These are phyloP conservation scores for Gaeumannomyces sp. DNA, from an alignment of 2,329 filamentous ascomycete genomes.

Conservation along the genomic window DNA sequence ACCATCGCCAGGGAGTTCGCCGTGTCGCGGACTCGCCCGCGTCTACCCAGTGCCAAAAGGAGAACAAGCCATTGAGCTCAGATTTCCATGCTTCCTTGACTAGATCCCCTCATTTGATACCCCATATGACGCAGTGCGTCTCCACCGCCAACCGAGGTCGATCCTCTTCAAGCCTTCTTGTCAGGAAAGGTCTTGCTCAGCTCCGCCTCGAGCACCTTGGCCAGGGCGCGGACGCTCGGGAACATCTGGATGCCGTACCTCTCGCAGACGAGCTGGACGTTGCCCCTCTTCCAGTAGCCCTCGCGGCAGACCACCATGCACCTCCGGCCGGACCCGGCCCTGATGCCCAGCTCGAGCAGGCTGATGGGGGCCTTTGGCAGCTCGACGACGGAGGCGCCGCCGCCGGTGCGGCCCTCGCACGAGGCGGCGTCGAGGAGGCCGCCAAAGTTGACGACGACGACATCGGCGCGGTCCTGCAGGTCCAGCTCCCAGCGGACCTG, in stretches of 20 bases:
- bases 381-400: neutral
- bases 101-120: too few species aligned
- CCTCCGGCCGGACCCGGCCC: slow-evolving; percentile 31
- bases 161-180: neutral
- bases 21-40: too few species aligned
- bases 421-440: neutral
- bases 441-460: slow-evolving; percentile 54
- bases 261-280: slow-evolving; percentile 52
- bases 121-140: too few species aligned
- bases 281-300: slow-evolving; percentile 52
- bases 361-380: neutral
- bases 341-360: slow-evolving; percentile 55
- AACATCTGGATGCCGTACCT: slow-evolving; percentile 39
- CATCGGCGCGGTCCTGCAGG: slow-evolving; percentile 43
- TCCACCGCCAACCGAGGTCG: neutral
- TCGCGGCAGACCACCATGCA: slow-evolving; percentile 46
- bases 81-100: too few species aligned
- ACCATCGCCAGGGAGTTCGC: too few species aligned
- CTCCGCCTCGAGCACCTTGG: neutral
- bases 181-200: neutral
- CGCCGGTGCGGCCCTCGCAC: too few species aligned
- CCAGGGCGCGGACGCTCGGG: slow-evolving; percentile 34
- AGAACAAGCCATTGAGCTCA: too few species aligned
- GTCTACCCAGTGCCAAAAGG: too few species aligned
- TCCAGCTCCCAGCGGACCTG: slow-evolving; percentile 59